Evolutionary conservation across 176 grass and related monocot species (phyloP), one percentile per base, ranked within the genome.

Genomic region (Eragrostis nindensis): DNA sequence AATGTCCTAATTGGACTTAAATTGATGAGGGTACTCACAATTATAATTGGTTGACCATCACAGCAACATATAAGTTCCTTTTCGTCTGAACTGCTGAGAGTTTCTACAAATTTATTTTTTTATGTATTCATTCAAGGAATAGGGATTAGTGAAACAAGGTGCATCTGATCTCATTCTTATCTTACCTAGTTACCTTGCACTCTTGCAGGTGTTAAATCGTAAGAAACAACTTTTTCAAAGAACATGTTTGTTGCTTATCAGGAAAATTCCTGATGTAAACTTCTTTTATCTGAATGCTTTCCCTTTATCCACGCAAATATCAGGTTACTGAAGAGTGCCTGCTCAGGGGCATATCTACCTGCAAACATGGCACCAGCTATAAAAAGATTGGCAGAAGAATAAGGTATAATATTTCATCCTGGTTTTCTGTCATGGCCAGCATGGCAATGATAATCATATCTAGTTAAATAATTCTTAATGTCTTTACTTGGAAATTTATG

Each of bases 331-430:
- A 99, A 80, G 96, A 99, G 36, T 95, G 96, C 81, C 47, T 99
- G 82, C 84, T 91, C 69, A 93, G 80, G 86, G 96, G 70, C 27
- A 95, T 99, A 95, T 79, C 88, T 72, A 73, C 90, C 61, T 99
- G 96, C 79, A 95, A 93, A 83, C 84, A 89, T 71, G 96, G 92
- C 88, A 82, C 91, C 57, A 93, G 74, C 80, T 93, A 89, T 78
- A 92, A 95, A 82, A 95, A 84, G 67, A 99, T 99, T 32, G 92
- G 96, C 75, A 90, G 91, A 85, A 93, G 79, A 93, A 99, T 99
- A 89, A 95, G 92, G 96, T 99, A 89, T 29, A 49, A 53, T 61
- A 4, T 71, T 16, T 78, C 41, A 22, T 21, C 19, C 13, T 2
- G 45, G 25, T 71, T 75, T n/a, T 72, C 40, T 79, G 25, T 53